These are phyloP conservation scores for Ogataea methanolica DNA, from an alignment of 805 yeast genomes.

Conservation along the genomic window DNA sequence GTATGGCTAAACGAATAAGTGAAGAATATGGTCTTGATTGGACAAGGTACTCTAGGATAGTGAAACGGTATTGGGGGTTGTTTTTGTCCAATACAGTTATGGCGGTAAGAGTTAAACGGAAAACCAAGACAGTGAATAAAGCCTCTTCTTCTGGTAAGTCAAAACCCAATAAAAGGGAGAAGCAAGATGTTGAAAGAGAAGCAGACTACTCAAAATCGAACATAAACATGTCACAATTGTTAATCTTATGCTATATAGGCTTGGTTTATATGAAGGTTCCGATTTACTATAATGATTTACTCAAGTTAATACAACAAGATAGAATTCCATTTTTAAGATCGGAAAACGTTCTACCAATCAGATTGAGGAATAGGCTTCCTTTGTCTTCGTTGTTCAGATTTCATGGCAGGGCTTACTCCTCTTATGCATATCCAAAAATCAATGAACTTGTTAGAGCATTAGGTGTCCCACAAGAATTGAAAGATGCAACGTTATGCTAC, in stretches of 20 bases:
- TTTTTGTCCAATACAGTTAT: constrained; percentile 4
- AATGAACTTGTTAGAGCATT: background rate
- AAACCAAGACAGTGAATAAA: background rate
- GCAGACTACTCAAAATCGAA: no score
- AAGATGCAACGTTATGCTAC: constrained; percentile 21
- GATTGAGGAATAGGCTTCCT: constrained; percentile 15
- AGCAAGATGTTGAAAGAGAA: background rate
- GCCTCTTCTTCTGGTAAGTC: background rate
- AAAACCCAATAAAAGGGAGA: background rate
- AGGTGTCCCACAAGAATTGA: background rate
- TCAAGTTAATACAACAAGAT: constrained; percentile 37
- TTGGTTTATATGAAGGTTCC: constrained; percentile 46
- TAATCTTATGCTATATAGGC: constrained; percentile 45
- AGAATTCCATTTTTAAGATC: constrained; percentile 39
- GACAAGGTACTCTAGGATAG: constrained; percentile 17
- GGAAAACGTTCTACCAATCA: constrained; percentile 17
- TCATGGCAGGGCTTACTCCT: constrained; percentile 6
- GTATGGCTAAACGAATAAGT: constrained; percentile 41
- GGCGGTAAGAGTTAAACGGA: background rate
- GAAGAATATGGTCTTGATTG: constrained; percentile 19
- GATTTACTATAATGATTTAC: constrained; percentile 44
- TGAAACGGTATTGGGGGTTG: constrained; percentile 30
- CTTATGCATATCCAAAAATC: background rate
- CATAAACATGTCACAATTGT: constrained; percentile 1
- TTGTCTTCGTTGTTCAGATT: constrained; percentile 10